Percentiles rank a stretch among this genome's conserved stretches.
Evolutionary conservation across 2,329 filamentous ascomycete genomes (phyloP).

Genomic region (Stromatinia cepivora): DNA sequence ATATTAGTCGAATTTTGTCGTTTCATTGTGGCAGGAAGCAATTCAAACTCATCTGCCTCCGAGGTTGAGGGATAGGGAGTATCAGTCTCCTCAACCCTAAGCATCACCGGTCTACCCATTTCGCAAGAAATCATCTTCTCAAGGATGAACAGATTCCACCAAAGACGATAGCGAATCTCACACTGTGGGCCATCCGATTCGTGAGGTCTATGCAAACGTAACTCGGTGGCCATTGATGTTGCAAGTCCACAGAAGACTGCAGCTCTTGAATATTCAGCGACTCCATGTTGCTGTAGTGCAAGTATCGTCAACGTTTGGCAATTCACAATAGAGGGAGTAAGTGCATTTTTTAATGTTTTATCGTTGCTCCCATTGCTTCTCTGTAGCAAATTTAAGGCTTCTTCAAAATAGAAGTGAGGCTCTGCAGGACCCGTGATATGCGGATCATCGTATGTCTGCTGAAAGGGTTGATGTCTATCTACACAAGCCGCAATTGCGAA

Average conservation of each 20-base stretch:
- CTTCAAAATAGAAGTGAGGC: slow-evolving; percentile 20
- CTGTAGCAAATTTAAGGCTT: slow-evolving; percentile 33
- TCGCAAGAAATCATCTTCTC: slow-evolving; percentile 40
- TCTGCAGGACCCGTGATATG: slow-evolving; percentile 24
- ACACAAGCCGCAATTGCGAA: slow-evolving; percentile 39
- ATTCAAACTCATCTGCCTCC: slow-evolving; percentile 40
- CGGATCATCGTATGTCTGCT: slow-evolving; percentile 23
- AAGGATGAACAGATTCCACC: slow-evolving; percentile 40
- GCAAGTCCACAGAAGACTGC: slow-evolving; percentile 37
- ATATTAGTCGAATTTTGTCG: slow-evolving; percentile 15
- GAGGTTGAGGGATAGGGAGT: slow-evolving; percentile 36
- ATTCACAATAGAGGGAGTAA: slow-evolving; percentile 36
- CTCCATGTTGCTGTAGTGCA: slow-evolving; percentile 37
- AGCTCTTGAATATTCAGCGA: slow-evolving; percentile 39
- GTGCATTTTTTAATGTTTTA: slow-evolving; percentile 28
- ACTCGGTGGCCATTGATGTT: slow-evolving; percentile 38
- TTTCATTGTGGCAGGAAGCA: slow-evolving; percentile 32
- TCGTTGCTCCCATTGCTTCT: slow-evolving; percentile 20
- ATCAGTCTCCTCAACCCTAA: slow-evolving; percentile 37
- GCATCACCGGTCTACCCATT: slow-evolving; percentile 36
- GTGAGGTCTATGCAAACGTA: slow-evolving; percentile 35
- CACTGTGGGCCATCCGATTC: slow-evolving; percentile 32
- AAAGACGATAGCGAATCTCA: slow-evolving; percentile 37
- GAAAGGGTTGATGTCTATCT: slow-evolving; percentile 28
- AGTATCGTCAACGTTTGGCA: slow-evolving; percentile 39